Percentiles rank a stretch among this genome's conserved stretches.
phyloP scores from a whole-genome alignment of 2,329 filamentous ascomycete genomes.

The Ascochyta koolunga region DNA sequence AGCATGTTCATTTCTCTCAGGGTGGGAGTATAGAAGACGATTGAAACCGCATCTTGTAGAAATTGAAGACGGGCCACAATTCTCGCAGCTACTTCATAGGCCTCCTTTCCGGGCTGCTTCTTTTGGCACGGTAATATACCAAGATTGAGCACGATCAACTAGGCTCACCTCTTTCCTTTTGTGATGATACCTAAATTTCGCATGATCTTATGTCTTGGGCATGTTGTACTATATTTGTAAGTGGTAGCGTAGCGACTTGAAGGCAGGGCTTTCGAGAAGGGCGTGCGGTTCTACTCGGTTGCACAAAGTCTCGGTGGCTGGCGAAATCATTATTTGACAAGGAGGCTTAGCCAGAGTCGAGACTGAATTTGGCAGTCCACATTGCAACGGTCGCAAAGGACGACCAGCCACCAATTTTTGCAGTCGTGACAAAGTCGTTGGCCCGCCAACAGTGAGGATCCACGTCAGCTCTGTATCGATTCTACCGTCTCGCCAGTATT shows the following conservation, averaged over 20 bases:
- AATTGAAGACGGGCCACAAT: no score
- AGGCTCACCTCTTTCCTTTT: no score
- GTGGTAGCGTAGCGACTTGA: neutral
- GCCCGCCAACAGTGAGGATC: constrained; percentile 2
- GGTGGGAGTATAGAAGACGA: no score
- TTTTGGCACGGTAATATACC: no score
- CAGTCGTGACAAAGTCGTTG: constrained; percentile 10
- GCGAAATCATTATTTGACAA: constrained; percentile 13
- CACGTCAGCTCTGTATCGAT: neutral
- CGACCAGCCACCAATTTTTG: constrained; percentile 14
- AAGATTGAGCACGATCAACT: no score
- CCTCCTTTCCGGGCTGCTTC: no score
- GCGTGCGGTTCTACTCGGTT: neutral
- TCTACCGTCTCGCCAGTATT: neutral
- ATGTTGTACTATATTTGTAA: neutral
- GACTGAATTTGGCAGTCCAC: constrained; percentile 7
- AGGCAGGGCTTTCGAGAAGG: neutral
- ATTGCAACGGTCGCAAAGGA: constrained; percentile 16
- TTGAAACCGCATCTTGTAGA: no score
- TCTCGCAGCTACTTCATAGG: no score
- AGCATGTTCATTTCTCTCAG: no score
- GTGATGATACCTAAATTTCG: no score
- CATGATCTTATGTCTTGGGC: neutral
- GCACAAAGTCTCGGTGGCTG: constrained; percentile 6
- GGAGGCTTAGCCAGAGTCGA: constrained; percentile 2